phyloP scores from a whole-genome alignment of 2,329 filamentous ascomycete species.

The Exophiala alcalophila region DNA sequence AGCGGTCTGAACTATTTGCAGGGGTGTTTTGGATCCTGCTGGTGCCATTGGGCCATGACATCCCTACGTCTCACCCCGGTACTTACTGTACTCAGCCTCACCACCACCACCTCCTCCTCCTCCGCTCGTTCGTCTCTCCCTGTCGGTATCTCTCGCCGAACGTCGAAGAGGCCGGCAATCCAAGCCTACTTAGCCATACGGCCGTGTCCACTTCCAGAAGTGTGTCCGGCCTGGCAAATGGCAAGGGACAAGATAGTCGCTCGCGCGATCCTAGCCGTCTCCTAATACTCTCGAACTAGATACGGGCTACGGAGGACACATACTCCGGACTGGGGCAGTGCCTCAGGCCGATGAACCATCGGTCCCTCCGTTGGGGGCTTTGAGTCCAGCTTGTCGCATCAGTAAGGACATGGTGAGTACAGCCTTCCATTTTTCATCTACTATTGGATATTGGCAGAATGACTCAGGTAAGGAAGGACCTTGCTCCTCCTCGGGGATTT shows the following conservation, averaged over 20 bases:
- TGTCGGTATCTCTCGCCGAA: background rate
- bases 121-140: background rate
- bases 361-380: slow-evolving; percentile 4
- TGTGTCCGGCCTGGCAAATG: too few relatives aligned
- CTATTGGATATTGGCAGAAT: too few relatives aligned
- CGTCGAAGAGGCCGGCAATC: background rate
- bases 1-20: slow-evolving; percentile 1
- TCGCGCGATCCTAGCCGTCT: too few relatives aligned
- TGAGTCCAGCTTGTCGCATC: too few relatives aligned
- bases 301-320: too few relatives aligned
- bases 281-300: background rate
- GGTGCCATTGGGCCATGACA: slow-evolving; percentile 1
- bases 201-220: too few relatives aligned
- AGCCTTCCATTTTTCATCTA: too few relatives aligned
- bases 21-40: background rate
- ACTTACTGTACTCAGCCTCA: slow-evolving; percentile 8
- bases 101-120: slow-evolving; percentile 1
- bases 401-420: too few relatives aligned
- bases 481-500: too few relatives aligned
- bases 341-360: background rate
- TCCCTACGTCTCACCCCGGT: slow-evolving; percentile 9
- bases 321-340: slow-evolving; percentile 6
- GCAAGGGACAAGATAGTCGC: too few relatives aligned
- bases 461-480: too few relatives aligned
- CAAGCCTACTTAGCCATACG: too few relatives aligned